Conservation (phyloP, 768 basidiomycete species). For the Ramaria rubella region DNA sequence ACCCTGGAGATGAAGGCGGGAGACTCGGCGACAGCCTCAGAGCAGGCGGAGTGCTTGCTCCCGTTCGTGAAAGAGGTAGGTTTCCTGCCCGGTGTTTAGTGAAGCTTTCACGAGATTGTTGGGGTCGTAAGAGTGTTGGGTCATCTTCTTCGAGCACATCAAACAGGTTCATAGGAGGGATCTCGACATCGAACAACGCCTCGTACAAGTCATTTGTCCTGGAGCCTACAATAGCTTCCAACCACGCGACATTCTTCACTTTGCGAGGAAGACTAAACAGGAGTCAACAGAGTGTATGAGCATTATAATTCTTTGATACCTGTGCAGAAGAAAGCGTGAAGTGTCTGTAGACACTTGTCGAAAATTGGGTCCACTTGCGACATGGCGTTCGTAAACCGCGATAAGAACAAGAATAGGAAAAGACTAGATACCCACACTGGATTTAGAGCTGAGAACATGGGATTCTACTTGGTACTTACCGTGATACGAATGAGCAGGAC, state of each 20-base stretch:
- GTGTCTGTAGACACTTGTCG: constrained; percentile 48
- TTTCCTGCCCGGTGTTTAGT: not conserved
- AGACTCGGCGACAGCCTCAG: constrained; percentile 10
- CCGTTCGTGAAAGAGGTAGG: not conserved
- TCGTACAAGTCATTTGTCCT: constrained; percentile 58
- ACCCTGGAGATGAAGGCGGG: constrained; percentile 13
- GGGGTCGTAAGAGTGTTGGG: constrained; percentile 31
- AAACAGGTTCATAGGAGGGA: constrained; percentile 44
- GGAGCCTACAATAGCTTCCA: constrained; percentile 73
- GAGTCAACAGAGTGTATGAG: not conserved
- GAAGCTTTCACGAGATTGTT: not conserved
- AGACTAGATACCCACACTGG: constrained; percentile 33
- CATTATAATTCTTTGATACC: not conserved
- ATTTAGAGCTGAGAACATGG: constrained; percentile 4
- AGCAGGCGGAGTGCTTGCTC: not conserved
- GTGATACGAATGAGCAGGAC: constrained; percentile 83
- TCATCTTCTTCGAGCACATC: constrained; percentile 37
- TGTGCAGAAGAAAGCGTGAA: constrained; percentile 50
- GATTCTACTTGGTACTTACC: constrained; percentile 38
- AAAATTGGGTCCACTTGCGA: constrained; percentile 43
- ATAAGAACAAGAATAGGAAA: constrained; percentile 76
- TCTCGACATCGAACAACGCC: constrained; percentile 71
- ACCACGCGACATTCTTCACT: constrained; percentile 64
- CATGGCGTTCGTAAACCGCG: constrained; percentile 70
- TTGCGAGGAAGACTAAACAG: constrained; percentile 50